These are phyloP conservation scores for Cryptosporidium baileyi DNA, from an alignment of 169 alveolate genomes.

Conservation along the genomic window DNA sequence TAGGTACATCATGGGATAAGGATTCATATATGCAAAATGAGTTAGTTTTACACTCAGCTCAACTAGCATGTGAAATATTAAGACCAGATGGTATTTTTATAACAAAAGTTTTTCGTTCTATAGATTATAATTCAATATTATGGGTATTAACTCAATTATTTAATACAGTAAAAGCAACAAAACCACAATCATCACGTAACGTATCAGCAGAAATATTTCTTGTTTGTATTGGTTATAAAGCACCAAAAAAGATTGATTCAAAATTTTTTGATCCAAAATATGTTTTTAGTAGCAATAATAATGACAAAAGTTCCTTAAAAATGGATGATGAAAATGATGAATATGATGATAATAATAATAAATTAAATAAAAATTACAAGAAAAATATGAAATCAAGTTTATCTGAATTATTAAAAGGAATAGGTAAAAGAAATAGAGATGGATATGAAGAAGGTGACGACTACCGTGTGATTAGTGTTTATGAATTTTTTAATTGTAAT, in stretches of 20 bases:
- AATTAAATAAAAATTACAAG: constrained; percentile 51
- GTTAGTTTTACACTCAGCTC: constrained; percentile 90
- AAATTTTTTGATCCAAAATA: constrained; percentile 93
- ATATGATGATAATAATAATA: too few relatives aligned
- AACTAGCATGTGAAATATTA: constrained; percentile 90
- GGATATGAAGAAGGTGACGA: constrained; percentile 87
- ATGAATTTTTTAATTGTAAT: constrained; percentile 78
- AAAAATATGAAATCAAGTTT: constrained; percentile 74
- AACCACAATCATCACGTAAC: constrained; percentile 96
- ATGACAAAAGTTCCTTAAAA: too few relatives aligned
- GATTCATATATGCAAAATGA: constrained; percentile 98
- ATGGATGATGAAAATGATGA: constrained; percentile 71
- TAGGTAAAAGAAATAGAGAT: constrained; percentile 82
- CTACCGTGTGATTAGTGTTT: constrained; percentile 74
- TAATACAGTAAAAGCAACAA: constrained; percentile 95
- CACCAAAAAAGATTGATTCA: constrained; percentile 93
- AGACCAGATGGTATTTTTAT: constrained; percentile 85
- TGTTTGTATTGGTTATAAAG: constrained; percentile 92
- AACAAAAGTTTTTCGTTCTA: constrained; percentile 92
- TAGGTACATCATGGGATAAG: constrained; percentile 97
- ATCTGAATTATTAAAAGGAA: constrained; percentile 78
- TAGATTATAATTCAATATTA: constrained; percentile 94
- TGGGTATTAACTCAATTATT: constrained; percentile 96
- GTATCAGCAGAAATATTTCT: constrained; percentile 98
- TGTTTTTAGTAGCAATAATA: constrained; percentile 81